phyloP scores from a whole-genome alignment of 2,329 filamentous ascomycete species.

The Trichoderma sp. region DNA sequence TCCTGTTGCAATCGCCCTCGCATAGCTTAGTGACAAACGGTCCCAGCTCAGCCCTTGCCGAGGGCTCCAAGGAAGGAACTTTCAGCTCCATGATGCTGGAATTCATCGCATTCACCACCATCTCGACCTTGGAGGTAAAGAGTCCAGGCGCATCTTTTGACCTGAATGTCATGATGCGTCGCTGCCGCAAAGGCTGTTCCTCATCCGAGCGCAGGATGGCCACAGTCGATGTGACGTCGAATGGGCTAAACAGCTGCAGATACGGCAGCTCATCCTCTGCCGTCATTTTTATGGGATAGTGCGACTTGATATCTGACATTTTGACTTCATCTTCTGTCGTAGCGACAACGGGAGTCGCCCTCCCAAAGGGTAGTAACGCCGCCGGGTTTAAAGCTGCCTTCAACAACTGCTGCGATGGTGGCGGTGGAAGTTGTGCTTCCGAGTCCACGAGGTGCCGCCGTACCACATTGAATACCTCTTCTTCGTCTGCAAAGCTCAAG shows the following conservation, averaged over 20 bases:
- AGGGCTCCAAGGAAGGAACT: conserved; percentile 58
- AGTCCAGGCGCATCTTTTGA: conserved; percentile 49
- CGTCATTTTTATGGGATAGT: conserved; percentile 64
- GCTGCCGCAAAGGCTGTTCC: conserved; percentile 48
- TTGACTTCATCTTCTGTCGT: conserved; percentile 35
- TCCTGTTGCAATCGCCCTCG: conserved; percentile 44
- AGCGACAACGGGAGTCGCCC: conserved; percentile 35
- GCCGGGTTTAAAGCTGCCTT: conserved; percentile 54
- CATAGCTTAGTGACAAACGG: conserved; percentile 52
- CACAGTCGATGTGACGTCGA: conserved; percentile 61
- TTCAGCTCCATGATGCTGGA: conserved; percentile 54
- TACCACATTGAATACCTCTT: conserved; percentile 46
- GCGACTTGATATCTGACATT: conserved; percentile 54
- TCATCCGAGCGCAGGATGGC: conserved; percentile 44
- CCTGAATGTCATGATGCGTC: conserved; percentile 57
- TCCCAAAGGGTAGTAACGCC: conserved; percentile 53
- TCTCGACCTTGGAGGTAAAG: conserved; percentile 59
- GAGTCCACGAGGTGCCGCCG: conserved; percentile 43
- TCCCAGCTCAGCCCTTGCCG: conserved; percentile 60
- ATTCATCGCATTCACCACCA: conserved; percentile 58
- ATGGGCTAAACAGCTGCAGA: conserved; percentile 69
- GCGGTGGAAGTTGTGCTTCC: conserved; percentile 34
- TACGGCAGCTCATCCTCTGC: conserved; percentile 68
- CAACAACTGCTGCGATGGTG: conserved; percentile 46
- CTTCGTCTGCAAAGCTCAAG: conserved; percentile 38